phyloP scores from a whole-genome alignment of 2,329 filamentous ascomycete species.

The Paecilomyces variotii region DNA sequence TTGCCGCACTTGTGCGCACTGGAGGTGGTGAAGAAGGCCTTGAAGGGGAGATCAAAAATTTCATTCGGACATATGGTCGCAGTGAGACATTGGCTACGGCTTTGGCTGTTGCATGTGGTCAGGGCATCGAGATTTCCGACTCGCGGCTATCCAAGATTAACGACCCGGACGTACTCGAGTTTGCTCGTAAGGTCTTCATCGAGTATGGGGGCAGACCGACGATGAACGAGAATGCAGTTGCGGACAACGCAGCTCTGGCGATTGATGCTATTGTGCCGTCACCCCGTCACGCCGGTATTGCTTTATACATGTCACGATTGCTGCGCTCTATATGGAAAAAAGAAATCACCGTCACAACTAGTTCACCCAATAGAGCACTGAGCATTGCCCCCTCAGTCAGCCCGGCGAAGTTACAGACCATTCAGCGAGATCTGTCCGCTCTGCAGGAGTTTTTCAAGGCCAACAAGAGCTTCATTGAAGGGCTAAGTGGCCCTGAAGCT shows the following conservation, averaged over 20 bases:
- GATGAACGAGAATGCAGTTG: constrained; percentile 66
- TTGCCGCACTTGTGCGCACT: constrained; percentile 70
- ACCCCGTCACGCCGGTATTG: constrained; percentile 79
- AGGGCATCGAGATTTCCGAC: constrained; percentile 71
- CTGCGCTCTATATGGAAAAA: constrained; percentile 82
- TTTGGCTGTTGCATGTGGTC: constrained; percentile 87
- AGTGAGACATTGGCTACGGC: constrained; percentile 85
- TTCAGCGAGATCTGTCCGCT: constrained; percentile 74
- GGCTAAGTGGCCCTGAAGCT: constrained; percentile 82
- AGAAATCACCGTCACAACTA: constrained; percentile 55
- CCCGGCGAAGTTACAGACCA: constrained; percentile 59
- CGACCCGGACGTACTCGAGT: constrained; percentile 78
- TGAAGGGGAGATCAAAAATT: constrained; percentile 72
- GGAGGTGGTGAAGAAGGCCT: constrained; percentile 64
- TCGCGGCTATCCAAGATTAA: constrained; percentile 62
- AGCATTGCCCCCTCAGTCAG: constrained; percentile 60
- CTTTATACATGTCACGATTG: constrained; percentile 80
- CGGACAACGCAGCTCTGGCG: constrained; percentile 53
- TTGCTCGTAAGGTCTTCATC: constrained; percentile 79
- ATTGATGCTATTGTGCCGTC: constrained; percentile 82
- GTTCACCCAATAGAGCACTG: constrained; percentile 51
- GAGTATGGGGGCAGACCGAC: constrained; percentile 85
- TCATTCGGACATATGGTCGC: constrained; percentile 78
- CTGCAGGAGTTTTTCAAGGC: constrained; percentile 72
- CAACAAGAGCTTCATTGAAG: constrained; percentile 90